phyloP scores from a whole-genome alignment of 2,329 filamentous ascomycete species.

The Aureobasidium pullulans region DNA sequence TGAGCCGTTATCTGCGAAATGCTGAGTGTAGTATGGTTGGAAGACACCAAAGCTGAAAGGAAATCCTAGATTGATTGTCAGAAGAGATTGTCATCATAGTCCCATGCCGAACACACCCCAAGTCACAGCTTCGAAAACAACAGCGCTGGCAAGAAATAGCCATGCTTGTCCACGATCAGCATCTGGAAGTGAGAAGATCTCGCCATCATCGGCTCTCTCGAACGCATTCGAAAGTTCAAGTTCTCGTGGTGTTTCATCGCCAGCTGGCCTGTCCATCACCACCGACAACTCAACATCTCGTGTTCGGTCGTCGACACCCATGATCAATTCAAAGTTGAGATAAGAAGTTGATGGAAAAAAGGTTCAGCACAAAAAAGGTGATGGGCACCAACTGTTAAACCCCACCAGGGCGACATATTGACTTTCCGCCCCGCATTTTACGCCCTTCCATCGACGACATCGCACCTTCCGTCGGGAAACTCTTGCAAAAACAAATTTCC shows the following conservation, averaged over 20 bases:
- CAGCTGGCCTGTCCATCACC: background rate
- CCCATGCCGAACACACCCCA: conserved; percentile 37
- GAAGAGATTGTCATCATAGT: background rate
- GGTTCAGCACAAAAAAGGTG: background rate
- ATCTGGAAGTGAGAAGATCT: conserved; percentile 32
- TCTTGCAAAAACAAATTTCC: background rate
- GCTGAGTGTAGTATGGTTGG: conserved; percentile 23
- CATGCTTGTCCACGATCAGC: conserved; percentile 46
- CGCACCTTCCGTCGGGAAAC: background rate
- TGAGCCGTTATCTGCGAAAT: conserved; percentile 15
- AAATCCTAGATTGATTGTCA: conserved; percentile 16
- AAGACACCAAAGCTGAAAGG: conserved; percentile 26
- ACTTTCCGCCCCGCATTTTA: background rate
- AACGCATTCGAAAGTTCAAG: background rate
- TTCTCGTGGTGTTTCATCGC: background rate
- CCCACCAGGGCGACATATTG: background rate
- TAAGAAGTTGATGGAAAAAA: background rate
- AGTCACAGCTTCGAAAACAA: conserved; percentile 46
- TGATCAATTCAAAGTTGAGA: background rate
- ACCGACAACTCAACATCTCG: background rate
- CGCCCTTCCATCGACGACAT: background rate
- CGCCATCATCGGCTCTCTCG: conserved; percentile 1
- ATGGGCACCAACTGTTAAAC: background rate
- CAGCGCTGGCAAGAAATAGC: conserved; percentile 44
- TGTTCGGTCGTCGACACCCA: background rate